Evolutionary conservation across 2,329 filamentous ascomycete genomes (phyloP).

Genomic region (Akanthomyces muscarius): DNA sequence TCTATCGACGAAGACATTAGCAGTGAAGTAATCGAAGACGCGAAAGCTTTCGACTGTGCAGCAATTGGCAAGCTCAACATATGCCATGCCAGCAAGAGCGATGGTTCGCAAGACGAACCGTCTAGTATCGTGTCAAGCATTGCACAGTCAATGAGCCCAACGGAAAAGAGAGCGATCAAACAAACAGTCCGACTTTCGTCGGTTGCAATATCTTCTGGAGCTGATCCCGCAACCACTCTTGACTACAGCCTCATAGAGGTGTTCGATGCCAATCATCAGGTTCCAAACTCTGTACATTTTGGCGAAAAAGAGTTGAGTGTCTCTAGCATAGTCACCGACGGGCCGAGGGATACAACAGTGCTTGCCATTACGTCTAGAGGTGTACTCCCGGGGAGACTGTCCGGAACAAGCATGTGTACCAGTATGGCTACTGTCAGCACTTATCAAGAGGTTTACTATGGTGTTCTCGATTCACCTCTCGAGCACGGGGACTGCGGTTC

Average conservation of each 20-base stretch:
- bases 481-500: background rate
- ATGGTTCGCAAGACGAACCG: too few relatives aligned
- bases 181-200: background rate
- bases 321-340: background rate
- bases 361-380: background rate
- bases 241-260: constrained; percentile 1
- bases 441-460: background rate
- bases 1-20: background rate
- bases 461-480: background rate
- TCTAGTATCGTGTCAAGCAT: too few relatives aligned
- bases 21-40: background rate
- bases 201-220: background rate
- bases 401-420: background rate
- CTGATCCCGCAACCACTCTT: background rate
- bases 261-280: background rate
- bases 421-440: background rate
- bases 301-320: background rate
- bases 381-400: background rate
- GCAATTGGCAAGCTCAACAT: background rate
- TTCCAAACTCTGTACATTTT: background rate
- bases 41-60: background rate
- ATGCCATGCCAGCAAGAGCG: background rate
- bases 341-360: background rate
- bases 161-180: too few relatives aligned
- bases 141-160: too few relatives aligned